A percentile compares a stretch with the other conserved stretches of the same genome.
phyloP scores from a whole-genome alignment of 2,329 filamentous ascomycete species.

The Diplocarpon rosae region DNA sequence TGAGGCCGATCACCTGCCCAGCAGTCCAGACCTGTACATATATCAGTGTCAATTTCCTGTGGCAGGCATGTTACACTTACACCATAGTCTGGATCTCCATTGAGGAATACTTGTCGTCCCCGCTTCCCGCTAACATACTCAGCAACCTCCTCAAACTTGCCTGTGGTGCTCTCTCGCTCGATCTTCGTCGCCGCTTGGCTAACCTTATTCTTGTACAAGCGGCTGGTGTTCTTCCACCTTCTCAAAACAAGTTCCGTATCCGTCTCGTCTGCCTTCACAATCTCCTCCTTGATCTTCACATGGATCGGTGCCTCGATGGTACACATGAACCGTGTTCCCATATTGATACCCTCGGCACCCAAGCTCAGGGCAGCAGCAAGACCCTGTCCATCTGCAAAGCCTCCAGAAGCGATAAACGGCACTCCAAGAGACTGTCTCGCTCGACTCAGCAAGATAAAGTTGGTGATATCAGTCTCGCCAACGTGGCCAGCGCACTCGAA shows the following conservation, averaged over 20 bases:
- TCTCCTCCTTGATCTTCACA: conserved; percentile 83
- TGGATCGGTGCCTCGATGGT: conserved; percentile 91
- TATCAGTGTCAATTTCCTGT: conserved; percentile 7
- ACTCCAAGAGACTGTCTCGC: conserved; percentile 75
- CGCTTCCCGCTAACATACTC: conserved; percentile 83
- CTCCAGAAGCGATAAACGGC: conserved; percentile 91
- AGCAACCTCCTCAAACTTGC: conserved; percentile 82
- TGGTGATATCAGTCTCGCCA: conserved; percentile 78
- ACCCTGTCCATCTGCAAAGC: conserved; percentile 89
- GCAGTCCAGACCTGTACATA: conserved; percentile 76
- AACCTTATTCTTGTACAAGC: conserved; percentile 86
- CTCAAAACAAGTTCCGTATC: conserved; percentile 83
- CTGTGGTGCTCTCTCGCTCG: conserved; percentile 70
- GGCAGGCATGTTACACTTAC: conserved; percentile 40
- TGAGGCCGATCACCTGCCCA: conserved; percentile 85
- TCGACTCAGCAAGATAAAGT: conserved; percentile 76
- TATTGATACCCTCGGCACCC: conserved; percentile 91
- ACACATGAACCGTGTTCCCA: conserved; percentile 97
- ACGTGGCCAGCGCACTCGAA: conserved; percentile 94
- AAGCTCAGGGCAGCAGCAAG: conserved; percentile 82
- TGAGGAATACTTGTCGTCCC: conserved; percentile 82
- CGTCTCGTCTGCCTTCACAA: conserved; percentile 78
- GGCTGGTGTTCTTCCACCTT: conserved; percentile 85
- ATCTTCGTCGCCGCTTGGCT: conserved; percentile 69
- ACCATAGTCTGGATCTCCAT: conserved; percentile 81